Conservation (phyloP, 2,329 filamentous ascomycete species). For the Aspergillus japonicus region DNA sequence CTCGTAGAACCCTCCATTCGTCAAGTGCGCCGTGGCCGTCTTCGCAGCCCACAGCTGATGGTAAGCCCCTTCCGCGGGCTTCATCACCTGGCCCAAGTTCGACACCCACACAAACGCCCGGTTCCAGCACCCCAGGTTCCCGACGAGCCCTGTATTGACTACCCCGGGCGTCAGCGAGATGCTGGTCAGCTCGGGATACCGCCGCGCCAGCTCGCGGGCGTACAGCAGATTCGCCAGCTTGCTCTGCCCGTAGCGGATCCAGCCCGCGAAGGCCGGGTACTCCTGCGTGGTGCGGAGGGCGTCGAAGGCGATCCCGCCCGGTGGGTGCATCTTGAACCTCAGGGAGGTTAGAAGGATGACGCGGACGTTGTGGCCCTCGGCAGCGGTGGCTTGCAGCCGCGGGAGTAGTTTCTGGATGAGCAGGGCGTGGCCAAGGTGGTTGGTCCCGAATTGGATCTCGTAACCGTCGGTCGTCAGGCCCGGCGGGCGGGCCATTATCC, state of each 20-base stretch:
- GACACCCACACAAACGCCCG: slow-evolving; percentile 11
- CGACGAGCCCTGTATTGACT: slow-evolving; percentile 39
- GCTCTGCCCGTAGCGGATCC: slow-evolving; percentile 45
- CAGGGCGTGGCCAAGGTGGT: slow-evolving; percentile 52
- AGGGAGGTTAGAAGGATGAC: slow-evolving; percentile 16
- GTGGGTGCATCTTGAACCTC: slow-evolving; percentile 1
- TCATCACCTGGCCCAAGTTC: slow-evolving; percentile 14
- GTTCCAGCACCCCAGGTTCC: slow-evolving; percentile 15
- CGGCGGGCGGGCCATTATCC: slow-evolving; percentile 44
- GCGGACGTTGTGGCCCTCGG: not conserved
- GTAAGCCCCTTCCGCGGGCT: slow-evolving; percentile 38
- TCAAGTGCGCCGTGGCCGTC: slow-evolving; percentile 21
- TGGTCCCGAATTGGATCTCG: slow-evolving; percentile 52
- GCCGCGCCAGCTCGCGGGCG: slow-evolving; percentile 40
- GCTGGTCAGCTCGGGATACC: slow-evolving; percentile 38
- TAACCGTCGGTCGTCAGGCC: slow-evolving; percentile 48
- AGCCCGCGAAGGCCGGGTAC: slow-evolving; percentile 23
- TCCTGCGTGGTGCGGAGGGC: slow-evolving; percentile 13
- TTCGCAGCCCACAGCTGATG: slow-evolving; percentile 47
- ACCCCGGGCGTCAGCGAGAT: slow-evolving; percentile 46
- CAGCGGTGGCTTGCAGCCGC: slow-evolving; percentile 6
- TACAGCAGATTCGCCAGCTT: slow-evolving; percentile 52
- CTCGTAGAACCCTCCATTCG: slow-evolving; percentile 12
- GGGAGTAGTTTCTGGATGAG: slow-evolving; percentile 27
- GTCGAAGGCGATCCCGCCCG: slow-evolving; percentile 16